phyloP scores from a whole-genome alignment of 495 filamentous ascomycete species.

The Talaromyces ruber region DNA sequence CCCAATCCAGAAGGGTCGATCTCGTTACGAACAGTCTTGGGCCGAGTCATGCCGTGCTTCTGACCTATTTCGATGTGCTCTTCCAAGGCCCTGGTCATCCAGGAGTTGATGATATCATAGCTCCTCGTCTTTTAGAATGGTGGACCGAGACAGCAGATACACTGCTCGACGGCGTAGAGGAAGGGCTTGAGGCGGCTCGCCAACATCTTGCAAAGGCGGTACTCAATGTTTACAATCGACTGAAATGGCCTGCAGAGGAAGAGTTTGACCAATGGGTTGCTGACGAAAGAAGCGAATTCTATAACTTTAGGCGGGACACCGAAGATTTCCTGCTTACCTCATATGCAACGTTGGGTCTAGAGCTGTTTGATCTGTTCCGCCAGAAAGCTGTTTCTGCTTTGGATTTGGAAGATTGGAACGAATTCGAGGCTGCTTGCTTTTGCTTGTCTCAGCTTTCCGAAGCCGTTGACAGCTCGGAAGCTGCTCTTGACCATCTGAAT shows the following conservation, averaged over 20 bases:
- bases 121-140: constrained; percentile 70
- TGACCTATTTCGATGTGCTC: constrained; percentile 49
- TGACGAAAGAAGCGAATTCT: constrained; percentile 62
- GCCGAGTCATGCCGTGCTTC: constrained; percentile 25
- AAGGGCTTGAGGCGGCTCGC: constrained; percentile 21
- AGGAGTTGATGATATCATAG: constrained; percentile 68
- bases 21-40: constrained; percentile 22
- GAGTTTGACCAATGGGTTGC: constrained; percentile 54
- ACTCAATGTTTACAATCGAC: constrained; percentile 29
- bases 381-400: constrained; percentile 53
- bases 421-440: constrained; percentile 73
- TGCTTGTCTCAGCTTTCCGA: constrained; percentile 72
- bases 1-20: constrained; percentile 20
- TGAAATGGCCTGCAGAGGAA: constrained; percentile 23
- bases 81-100: constrained; percentile 64
- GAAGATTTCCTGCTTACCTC: constrained; percentile 70
- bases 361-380: constrained; percentile 62
- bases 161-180: constrained; percentile 22
- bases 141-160: constrained; percentile 54
- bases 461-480: constrained; percentile 55
- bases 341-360: constrained; percentile 60
- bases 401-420: constrained; percentile 53
- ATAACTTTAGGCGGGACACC: constrained; percentile 71
- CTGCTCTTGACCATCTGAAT: constrained; percentile 58
- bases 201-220: constrained; percentile 28